Percentiles rank a stretch among this genome's conserved stretches.
phyloP scores from a whole-genome alignment of 805 yeast species.

The Ogataea naganishii region DNA sequence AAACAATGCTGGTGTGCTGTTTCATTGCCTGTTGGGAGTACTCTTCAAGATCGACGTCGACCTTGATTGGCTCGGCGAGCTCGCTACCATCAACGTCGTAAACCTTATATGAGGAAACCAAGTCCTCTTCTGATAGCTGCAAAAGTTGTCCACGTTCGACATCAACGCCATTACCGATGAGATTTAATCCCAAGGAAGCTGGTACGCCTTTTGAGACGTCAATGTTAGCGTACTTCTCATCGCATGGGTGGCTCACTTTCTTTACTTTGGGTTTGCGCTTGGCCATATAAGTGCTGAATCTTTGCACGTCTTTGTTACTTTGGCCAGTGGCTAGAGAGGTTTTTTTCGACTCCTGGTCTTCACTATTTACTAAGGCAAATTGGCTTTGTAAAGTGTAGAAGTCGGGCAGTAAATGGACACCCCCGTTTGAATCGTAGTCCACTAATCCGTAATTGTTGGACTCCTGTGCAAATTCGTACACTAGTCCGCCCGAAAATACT shows the following conservation, averaged over 20 bases:
- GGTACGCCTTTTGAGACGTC: constrained; percentile 38
- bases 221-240: constrained; percentile 31
- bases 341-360: constrained; percentile 6
- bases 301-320: background rate
- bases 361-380: constrained; percentile 23
- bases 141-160: constrained; percentile 42
- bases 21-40: constrained; percentile 11
- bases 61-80: constrained; percentile 11
- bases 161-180: constrained; percentile 42
- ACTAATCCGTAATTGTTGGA: constrained; percentile 76
- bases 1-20: constrained; percentile 4
- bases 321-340: constrained; percentile 1
- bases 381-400: constrained; percentile 34
- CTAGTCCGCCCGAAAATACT: constrained; percentile 79
- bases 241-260: constrained; percentile 23
- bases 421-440: constrained; percentile 31
- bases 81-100: constrained; percentile 33
- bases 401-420: constrained; percentile 34
- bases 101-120: constrained; percentile 33
- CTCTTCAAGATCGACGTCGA: constrained; percentile 19
- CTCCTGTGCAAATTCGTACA: constrained; percentile 75
- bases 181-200: constrained; percentile 27
- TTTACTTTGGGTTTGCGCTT: constrained; percentile 1
- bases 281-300: constrained; percentile 1
- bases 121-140: constrained; percentile 31